Evolutionary conservation across 1,139 yeast genomes (phyloP), one percentile per base, ranked within the genome.

Genomic region (Suhomyces yuchorum): DNA sequence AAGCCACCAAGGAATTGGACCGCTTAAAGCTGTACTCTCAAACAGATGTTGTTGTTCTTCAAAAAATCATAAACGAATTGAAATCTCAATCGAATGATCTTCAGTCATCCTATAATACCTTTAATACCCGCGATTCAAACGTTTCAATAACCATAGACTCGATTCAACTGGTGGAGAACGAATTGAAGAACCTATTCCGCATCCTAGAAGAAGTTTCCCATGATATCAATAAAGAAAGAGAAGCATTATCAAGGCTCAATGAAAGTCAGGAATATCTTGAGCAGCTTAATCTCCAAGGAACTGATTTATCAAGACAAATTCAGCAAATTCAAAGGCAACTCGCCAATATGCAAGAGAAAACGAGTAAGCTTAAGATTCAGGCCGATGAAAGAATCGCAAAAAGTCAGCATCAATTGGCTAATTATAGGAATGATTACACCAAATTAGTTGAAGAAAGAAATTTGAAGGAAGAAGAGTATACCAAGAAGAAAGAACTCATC

Each of bases 21-120:
- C 78, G 78, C 50, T 68, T 88, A 44, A 76, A 80, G 50, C 78
- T 79, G 28, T 85, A 85, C 56, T 73, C 85, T 12, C 77, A 81
- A 40, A 84, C 85, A 43, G 84, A 88, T 42, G 81, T 89, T 8
- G 79, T 77, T 24, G 77, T 78, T 28, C 68, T 87, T 15, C 74
- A 73, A 41, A 77, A 75, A 52, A 75, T 82, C 22, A 82, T 86
- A 24, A 68, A 73, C 9, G 87, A 84, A 50, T 72, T 87, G 65
- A 71, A 73, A 37, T 63, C 63, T n/a, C 75, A 81, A 12, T 69
- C 84, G 20, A 64, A 67, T 8, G 67, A 67, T 3, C 49, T 50
- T 19, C 52, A 75, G 44, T 61, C 63, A 2, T 65, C 67, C 8
- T 64, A 82, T 34, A 63, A 67, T 17, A 65, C 67, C 4, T 55